Evolutionary conservation across 2,329 filamentous ascomycete species (phyloP), one percentile per base, ranked within the genome.

Genomic region (Aspergillus aculeatus): DNA sequence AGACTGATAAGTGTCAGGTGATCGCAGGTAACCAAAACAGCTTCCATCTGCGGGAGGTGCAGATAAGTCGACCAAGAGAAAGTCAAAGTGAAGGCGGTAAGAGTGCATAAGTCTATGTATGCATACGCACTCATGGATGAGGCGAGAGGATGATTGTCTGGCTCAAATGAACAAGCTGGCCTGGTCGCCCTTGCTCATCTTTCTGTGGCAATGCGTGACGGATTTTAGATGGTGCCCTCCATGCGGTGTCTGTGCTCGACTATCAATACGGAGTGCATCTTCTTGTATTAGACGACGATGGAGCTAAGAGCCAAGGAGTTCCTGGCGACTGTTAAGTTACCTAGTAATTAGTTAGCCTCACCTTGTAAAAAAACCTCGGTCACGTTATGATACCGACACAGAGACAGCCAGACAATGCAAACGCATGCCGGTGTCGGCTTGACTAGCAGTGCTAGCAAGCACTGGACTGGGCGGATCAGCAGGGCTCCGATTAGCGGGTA

Each of bases 401-500:
- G n/a, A n/a, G 21, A 19, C 14, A 44, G 38, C 4, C 38, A 44
- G 16, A 44, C 38, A 44, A 19, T 44, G 38, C 12, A 47, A 52
- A 47, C 50, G 47, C 57, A 48, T 56, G 38, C 29, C 50, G 53
- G 29, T 58, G 53, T 54, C 26, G 48, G 32, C 32, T 35, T 35
- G 48, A 44, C 32, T 35, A 50, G 23, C 47, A 11, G 38, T 53
- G 44, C 31, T 49, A 52, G 55, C 31, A 54, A 11, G 53, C 50
- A 41, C 55, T 53, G 50, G 59, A 59, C 55, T 53, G 57, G 54
- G 60, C 62, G 62, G 63, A 62, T 62, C 62, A 59, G 57, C 63
- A 62, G 59, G 57, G 61, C 63, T 62, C 58, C 58, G 58, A 56
- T 63, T 62, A 56, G 54, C 19, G 56, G 50, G 50, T 56, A 56